Evolutionary conservation across 257 asterid genomes (phyloP), one percentile per base, ranked within the genome.

Genomic region (Ajuga chamaepitys): DNA sequence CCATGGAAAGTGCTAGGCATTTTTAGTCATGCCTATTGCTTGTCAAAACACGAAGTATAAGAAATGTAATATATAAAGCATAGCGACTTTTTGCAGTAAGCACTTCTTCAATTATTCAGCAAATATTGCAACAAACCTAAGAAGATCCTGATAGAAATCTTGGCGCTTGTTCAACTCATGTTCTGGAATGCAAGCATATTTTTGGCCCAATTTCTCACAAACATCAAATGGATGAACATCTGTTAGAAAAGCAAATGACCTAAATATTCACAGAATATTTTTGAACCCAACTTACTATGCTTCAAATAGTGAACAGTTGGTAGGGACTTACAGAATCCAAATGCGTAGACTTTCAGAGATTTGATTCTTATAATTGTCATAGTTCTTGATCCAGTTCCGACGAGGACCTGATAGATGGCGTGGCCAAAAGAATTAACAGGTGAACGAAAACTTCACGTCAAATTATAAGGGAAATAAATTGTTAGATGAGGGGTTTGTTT

Each of bases 301-400:
- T 32, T 35, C 32, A 51, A 67, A 45, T 48, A 37, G 40, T 14
- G 40, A 35, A 71, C 56, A 58, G 28, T 34, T 62, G 66, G 63
- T 42, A 59, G 58, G 62, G 66, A 85, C 97, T 86, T 80, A 94
- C 99, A 94, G 75, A 94, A 91, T 58, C 98, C 99, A 77, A 86
- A 94, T 54, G 99, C 99, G 60, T 94, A 94, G 67, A 94, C 76
- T 77, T 86, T 85, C 56, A 94, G 82, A 68, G 99, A 80, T 73
- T 94, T 94, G 64, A 94, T 85, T 82, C 88, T 82, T 74, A 94
- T 74, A 57, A 94, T 77, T 64, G 85, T 94, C 95, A 90, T 83
- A 45, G 71, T 85, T 79, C 95, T 88, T 28, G 99, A 88, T 64
- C 99, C 99, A 67, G 99, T 88, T 73, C 95, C 99, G 59, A 94